Evolutionary conservation across 208 protist species (phyloP), one percentile per base, ranked within the genome.

Genomic region (Crithidia brevicula): DNA sequence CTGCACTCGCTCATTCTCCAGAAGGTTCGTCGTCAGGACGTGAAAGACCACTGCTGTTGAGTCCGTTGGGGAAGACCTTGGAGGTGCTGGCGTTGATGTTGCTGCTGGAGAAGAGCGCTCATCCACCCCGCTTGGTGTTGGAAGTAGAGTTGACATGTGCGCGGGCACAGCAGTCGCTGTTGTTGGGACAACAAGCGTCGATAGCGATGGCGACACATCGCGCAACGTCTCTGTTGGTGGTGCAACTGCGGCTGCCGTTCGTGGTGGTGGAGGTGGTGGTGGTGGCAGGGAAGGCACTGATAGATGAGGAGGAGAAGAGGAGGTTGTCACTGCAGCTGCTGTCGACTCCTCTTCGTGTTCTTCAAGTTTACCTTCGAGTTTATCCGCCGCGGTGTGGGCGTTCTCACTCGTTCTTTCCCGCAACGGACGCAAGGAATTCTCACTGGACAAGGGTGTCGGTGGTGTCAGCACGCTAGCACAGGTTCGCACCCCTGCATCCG

Each of bases 1-100:
- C 43, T 68, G 59, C 61, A 51, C 42, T 52, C 16, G 25, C 43
- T 74, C 69, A 11, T 67, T 34, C 27, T 57, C 52, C 2, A 28
- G 16, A 28, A 74, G 20, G 6, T 43, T 22, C 20, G 58, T 47
- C 4, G 34, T 20, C 25, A 73, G 40, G 16, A 66, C 57, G 4
- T 11, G 13, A 15, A 73, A 42, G 15, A 54, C 20, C 33, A 10
- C 15, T 6, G 51, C 31, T 31, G 49, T 7, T 6, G n/a, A 8
- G 16, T 0, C 43, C 18, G 43, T 25, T 22, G 43, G 18, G 6
- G 43, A 18, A 16, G 43, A n/a, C n/a, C n/a, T n/a, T n/a, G n/a
- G n/a, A n/a, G n/a, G n/a, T n/a, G n/a, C n/a, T n/a, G 25, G 20
- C 16, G 42, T 18, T 47, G 42, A 6, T 22, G 9, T 47, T 47